Evolutionary conservation across 2,329 filamentous ascomycete species (phyloP), one percentile per base, ranked within the genome.

Genomic region (Xenosphaeropsis pyriputrescens): DNA sequence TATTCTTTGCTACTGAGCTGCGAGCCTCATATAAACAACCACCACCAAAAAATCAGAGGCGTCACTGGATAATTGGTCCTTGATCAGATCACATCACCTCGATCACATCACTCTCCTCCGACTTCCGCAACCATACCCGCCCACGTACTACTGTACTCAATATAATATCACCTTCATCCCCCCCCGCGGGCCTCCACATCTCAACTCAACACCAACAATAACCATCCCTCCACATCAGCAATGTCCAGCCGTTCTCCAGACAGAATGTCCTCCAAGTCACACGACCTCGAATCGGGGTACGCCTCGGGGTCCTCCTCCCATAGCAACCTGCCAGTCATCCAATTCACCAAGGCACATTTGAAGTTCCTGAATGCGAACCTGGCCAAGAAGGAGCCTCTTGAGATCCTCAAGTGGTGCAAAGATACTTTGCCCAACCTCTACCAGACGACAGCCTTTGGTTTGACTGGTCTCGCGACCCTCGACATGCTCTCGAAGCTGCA

Each of bases 341-440:
- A 79, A 59, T 85, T 98, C 65, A 89, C 85, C 47, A 81, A 81
- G 57, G 73, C 80, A 45, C 89, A 98, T 59, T 68, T 96, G 49
- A 79, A 84, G 52, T 89, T 89, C 60, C 71, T 98, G 57, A 98
- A 98, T 68, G 64, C 76, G 46, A 85, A 93, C 60, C 67, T 98
- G 50, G 83, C 91, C 59, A 73, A 79, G 54, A 82, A 96, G 59
- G 76, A 88, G 55, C 85, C 91, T 43, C 70, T 89, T 70, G 89
- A 95, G 47, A 81, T 96, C 51, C 73, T 98, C 43, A 80, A 78
- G 62, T 95, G 93, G 82, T 85, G 80, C 68, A 82, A 89, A 56
- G 79, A 83, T 50, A 81, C 89, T 50, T 80, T 98, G 51, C 91
- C 91, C 52, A 81, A 81, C 56, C 75, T 96, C 33, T 95, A 75